These are phyloP conservation scores for Ocimum tenuiflorum DNA, from an alignment of 257 asterid species.

Conservation along the genomic window DNA sequence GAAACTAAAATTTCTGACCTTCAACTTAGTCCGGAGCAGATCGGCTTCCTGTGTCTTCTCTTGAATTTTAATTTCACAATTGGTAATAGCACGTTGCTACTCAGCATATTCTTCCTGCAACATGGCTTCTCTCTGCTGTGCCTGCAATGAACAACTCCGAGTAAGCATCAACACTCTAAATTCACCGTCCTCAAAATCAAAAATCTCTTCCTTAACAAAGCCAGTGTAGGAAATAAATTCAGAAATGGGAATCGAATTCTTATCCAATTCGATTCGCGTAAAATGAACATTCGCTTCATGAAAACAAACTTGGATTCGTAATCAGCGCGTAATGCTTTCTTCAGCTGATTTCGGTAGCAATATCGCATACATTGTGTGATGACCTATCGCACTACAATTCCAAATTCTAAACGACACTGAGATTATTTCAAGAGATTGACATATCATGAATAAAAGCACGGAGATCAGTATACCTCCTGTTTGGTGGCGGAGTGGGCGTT, in stretches of 20 bases:
- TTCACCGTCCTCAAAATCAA: background rate
- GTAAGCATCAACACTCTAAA: background rate
- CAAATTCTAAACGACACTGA: background rate
- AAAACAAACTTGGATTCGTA: background rate
- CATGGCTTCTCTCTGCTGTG: constrained; percentile 61
- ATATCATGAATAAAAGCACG: background rate
- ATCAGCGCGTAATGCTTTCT: background rate
- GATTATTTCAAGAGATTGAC: background rate
- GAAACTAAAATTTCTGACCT: constrained; percentile 49
- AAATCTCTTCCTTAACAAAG: background rate
- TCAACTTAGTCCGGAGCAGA: constrained; percentile 53
- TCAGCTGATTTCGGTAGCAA: background rate
- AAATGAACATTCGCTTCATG: background rate
- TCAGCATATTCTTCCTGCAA: constrained; percentile 81
- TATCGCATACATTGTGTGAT: background rate
- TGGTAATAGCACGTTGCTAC: constrained; percentile 58
- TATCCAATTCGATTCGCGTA: background rate
- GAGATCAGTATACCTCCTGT: constrained; percentile 38
- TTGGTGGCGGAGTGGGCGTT: constrained; percentile 92
- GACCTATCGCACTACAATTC: background rate
- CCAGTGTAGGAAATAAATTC: background rate
- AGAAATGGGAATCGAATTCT: background rate
- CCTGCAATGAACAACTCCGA: constrained; percentile 30
- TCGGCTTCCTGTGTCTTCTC: constrained; percentile 70
- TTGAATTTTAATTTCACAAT: constrained; percentile 60